A percentile compares a stretch with the other conserved stretches of the same genome.
These are phyloP conservation scores for Leccinum pachyderme DNA, from an alignment of 1,284 basidiomycete species.

Conservation along the genomic window DNA sequence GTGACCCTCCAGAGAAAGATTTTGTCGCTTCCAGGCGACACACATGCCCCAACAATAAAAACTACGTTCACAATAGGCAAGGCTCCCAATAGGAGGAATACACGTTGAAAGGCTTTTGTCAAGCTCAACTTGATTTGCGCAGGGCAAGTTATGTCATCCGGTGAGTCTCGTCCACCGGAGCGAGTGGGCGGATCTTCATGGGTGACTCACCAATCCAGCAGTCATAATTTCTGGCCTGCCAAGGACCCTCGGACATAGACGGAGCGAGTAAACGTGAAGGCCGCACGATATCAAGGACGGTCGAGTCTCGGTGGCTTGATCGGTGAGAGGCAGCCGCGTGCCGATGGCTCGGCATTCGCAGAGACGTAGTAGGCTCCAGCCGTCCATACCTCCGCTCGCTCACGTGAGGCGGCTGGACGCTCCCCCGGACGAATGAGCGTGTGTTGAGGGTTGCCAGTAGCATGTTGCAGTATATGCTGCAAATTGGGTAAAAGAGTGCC, in stretches of 20 bases:
- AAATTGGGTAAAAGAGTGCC: conserved; percentile 31
- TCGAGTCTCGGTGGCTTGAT: not conserved
- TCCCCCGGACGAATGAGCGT: conserved; percentile 17
- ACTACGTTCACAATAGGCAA: not conserved
- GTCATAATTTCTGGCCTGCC: not conserved
- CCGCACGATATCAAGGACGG: not conserved
- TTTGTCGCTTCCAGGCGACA: not conserved
- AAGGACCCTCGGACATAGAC: not conserved
- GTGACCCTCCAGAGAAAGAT: not conserved
- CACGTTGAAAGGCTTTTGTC: not conserved
- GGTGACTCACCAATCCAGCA: not conserved
- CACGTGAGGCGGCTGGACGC: conserved; percentile 1
- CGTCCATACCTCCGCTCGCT: conserved; percentile 1
- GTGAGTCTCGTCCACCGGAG: not conserved
- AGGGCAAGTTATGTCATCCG: not conserved
- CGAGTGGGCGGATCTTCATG: not conserved
- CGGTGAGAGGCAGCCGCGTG: not conserved
- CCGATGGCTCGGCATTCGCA: not conserved
- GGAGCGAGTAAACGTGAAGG: not conserved
- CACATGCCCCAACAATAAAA: not conserved
- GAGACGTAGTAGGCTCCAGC: not conserved
- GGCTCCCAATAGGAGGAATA: not conserved
- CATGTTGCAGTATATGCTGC: conserved; percentile 35
- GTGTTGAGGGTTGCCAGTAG: conserved; percentile 33
- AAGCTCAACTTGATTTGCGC: not conserved